These are phyloP conservation scores for Tylopilus intermedius DNA, from an alignment of 768 basidiomycete genomes.

Conservation along the genomic window DNA sequence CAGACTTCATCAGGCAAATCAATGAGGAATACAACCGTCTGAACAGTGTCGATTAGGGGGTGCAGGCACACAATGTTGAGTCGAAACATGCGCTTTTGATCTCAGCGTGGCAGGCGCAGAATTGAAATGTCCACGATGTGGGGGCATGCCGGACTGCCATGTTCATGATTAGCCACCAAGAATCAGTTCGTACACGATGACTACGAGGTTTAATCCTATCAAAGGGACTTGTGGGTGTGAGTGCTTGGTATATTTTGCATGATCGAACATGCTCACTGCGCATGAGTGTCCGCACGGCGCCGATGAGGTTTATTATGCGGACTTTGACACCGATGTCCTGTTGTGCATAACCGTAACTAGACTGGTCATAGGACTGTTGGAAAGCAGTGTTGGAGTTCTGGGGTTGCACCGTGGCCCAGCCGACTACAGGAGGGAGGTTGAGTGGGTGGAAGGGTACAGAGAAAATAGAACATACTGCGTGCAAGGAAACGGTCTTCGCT, in stretches of 20 bases:
- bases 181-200: constrained; percentile 82
- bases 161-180: constrained; percentile 45
- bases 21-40: constrained; percentile 65
- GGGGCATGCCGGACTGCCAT: constrained; percentile 14
- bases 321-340: constrained; percentile 73
- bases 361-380: constrained; percentile 65
- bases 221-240: constrained; percentile 68
- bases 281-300: constrained; percentile 94
- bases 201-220: constrained; percentile 79
- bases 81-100: constrained; percentile 4
- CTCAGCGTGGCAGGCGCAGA: constrained; percentile 11
- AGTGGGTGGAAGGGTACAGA: constrained; percentile 8
- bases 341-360: constrained; percentile 49
- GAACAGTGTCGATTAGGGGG: constrained; percentile 38
- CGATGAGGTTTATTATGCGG: constrained; percentile 85
- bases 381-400: constrained; percentile 53
- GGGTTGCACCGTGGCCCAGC: constrained; percentile 74
- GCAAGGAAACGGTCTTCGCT: constrained; percentile 96
- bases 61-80: constrained; percentile 7
- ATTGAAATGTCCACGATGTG: constrained; percentile 13
- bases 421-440: constrained; percentile 52
- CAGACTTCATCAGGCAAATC: constrained; percentile 76
- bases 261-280: constrained; percentile 65
- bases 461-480: constrained; percentile 55
- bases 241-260: constrained; percentile 9